Conservation (phyloP, 2,329 filamentous ascomycete genomes). For the Microcyclosporella mali region DNA sequence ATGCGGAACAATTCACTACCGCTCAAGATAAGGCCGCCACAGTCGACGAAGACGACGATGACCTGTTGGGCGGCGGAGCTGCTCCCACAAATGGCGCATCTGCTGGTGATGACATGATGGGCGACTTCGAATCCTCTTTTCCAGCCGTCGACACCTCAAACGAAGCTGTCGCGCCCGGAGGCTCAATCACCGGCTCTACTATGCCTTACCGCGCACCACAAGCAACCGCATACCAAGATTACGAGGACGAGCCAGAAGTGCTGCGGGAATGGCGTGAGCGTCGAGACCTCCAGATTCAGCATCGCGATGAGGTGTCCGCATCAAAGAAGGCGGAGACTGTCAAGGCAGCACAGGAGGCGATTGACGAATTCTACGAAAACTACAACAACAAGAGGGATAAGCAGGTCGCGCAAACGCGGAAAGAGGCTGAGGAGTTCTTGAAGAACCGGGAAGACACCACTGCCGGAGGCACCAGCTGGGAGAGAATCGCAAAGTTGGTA, state of each 20-base stretch:
- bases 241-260: constrained; percentile 82
- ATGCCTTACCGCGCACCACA: constrained; percentile 49
- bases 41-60: constrained; percentile 46
- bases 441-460: constrained; percentile 85
- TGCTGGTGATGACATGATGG: constrained; percentile 34
- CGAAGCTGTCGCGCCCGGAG: constrained; percentile 67
- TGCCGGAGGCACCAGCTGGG: constrained; percentile 94
- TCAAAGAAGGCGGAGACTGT: constrained; percentile 79
- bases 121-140: constrained; percentile 80
- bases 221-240: constrained; percentile 47
- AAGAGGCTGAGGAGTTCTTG: constrained; percentile 90
- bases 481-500: constrained; percentile 95
- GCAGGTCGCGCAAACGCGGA: constrained; percentile 75
- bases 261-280: constrained; percentile 87
- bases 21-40: constrained; percentile 61
- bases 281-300: constrained; percentile 73
- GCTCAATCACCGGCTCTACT: constrained; percentile 68
- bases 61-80: constrained; percentile 53
- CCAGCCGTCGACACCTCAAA: constrained; percentile 72
- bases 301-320: constrained; percentile 77
- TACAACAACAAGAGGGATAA: constrained; percentile 99
- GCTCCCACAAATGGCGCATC: constrained; percentile 31
- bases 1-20: constrained; percentile 83
- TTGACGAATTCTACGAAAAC: constrained; percentile 99
- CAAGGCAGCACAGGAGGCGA: constrained; percentile 83